A percentile compares a stretch with the other conserved stretches of the same genome.
phyloP scores from a whole-genome alignment of 768 basidiomycete species.

The Ramaria rubella region DNA sequence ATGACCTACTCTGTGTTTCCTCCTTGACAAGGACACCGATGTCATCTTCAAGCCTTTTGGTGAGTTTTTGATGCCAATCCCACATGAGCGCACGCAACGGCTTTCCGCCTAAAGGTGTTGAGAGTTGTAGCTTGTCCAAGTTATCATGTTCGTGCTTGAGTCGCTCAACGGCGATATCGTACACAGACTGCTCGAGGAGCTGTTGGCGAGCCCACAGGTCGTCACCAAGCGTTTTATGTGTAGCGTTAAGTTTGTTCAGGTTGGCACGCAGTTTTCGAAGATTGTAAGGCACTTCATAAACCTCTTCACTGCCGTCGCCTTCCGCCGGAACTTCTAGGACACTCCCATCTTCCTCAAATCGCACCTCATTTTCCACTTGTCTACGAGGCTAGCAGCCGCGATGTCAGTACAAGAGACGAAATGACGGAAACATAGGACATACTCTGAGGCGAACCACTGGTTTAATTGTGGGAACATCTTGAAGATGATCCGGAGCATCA shows the following conservation, averaged over 20 bases:
- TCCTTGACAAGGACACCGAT: constrained; percentile 38
- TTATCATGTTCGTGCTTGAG: constrained; percentile 55
- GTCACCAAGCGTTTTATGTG: constrained; percentile 55
- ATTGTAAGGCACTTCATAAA: constrained; percentile 61
- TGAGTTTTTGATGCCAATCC: constrained; percentile 70
- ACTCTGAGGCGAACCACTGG: constrained; percentile 50
- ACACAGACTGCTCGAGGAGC: constrained; percentile 77
- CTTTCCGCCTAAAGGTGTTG: constrained; percentile 33
- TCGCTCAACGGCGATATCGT: constrained; percentile 72
- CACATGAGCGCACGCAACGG: constrained; percentile 78
- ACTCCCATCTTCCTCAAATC: constrained; percentile 11
- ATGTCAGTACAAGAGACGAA: not conserved
- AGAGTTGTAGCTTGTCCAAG: constrained; percentile 40
- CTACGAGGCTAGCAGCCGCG: not conserved
- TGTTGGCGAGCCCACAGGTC: constrained; percentile 72
- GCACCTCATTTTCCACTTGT: constrained; percentile 11
- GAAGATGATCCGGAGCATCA: constrained; percentile 35
- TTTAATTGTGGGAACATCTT: constrained; percentile 49
- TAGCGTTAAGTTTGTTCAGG: constrained; percentile 55
- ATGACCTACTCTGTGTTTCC: constrained; percentile 27
- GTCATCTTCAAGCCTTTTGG: constrained; percentile 42
- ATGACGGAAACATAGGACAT: constrained; percentile 4
- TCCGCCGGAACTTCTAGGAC: constrained; percentile 1
- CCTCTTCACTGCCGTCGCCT: constrained; percentile 12
- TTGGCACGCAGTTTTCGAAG: constrained; percentile 64